phyloP scores from a whole-genome alignment of 2,329 filamentous ascomycete species.

The Didymella lethalis region DNA sequence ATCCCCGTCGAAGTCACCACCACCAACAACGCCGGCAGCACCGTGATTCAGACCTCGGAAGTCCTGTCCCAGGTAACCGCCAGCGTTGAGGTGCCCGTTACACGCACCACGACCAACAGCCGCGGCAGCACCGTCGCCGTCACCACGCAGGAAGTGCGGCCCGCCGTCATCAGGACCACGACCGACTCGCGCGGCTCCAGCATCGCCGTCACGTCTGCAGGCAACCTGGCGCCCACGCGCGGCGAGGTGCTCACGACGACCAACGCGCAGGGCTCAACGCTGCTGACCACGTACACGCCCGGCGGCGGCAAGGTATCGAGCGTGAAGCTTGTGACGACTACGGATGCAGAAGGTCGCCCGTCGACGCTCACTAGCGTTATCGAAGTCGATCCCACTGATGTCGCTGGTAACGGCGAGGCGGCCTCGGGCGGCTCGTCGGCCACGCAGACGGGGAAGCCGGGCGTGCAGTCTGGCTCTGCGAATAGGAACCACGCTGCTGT shows the following conservation, averaged over 20 bases:
- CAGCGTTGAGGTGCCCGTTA: constrained; percentile 49
- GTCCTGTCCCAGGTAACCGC: constrained; percentile 53
- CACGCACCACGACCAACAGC: constrained; percentile 49
- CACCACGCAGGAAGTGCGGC: constrained; percentile 49
- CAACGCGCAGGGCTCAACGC: constrained; percentile 50
- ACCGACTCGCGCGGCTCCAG: constrained; percentile 52
- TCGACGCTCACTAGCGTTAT: constrained; percentile 56
- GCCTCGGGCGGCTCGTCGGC: constrained; percentile 18
- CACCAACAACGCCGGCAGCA: constrained; percentile 48
- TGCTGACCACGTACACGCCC: constrained; percentile 59
- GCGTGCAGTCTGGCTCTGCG: constrained; percentile 52
- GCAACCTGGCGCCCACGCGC: constrained; percentile 40
- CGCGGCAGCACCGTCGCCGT: constrained; percentile 44
- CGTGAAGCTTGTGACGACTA: constrained; percentile 48
- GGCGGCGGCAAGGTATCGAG: constrained; percentile 52
- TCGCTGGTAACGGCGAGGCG: constrained; percentile 14
- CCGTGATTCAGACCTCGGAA: constrained; percentile 49
- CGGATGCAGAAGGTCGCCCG: constrained; percentile 40
- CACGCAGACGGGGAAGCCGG: constrained; percentile 38
- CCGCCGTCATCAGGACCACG: constrained; percentile 48
- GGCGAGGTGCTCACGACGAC: constrained; percentile 57
- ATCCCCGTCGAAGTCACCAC: constrained; percentile 51
- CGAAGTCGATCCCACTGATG: constrained; percentile 49
- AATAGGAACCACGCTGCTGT: constrained; percentile 24
- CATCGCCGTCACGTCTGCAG: constrained; percentile 47